Evolutionary conservation across 1,139 yeast genomes (phyloP), one percentile per base, ranked within the genome.

Genomic region (Zygosaccharomyces sapae): DNA sequence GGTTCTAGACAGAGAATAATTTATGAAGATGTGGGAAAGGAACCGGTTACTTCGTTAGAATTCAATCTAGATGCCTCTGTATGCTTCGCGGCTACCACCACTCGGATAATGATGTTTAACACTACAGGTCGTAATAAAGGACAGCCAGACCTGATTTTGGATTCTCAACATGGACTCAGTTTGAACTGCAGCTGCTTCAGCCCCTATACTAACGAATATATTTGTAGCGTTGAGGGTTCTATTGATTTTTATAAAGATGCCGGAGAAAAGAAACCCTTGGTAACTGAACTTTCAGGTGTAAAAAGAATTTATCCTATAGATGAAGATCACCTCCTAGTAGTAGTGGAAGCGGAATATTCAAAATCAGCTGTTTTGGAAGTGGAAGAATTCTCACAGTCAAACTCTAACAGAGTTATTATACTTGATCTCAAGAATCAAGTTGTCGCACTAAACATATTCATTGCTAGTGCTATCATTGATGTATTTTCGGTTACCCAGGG

Each of bases 1-100:
- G 98, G 98, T 0, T 81, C 96, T 3, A 79, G 92, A 54, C 97
- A 90, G 61, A 71, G 97, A 31, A 66, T 84, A 0, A 80, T 90
- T 1, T 87, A 81, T 59, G 86, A 84, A 53, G 68, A 63, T 46
- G 41, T 55, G 4, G 76, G 81, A 13, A 68, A 70, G 24, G 94
- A 87, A 45, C 96, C 97, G 0, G 76, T 94, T 22, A 90, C 98
- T 0, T 86, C 89, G 0, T 68, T 92, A 1, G 57, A 68, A 18
- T 52, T 68, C 22, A 57, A 54, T 31, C 44, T 52, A 9, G 56
- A 57, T 16, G 52, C 59, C 4, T 49, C 54, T 1, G 35, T 44
- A 3, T 57, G 62, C 36, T 59, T 59, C 42, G 64, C 59, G 5
- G 43, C 68, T 5, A 64, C 69, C 1, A 82, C 95, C 0, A 78